Evolutionary conservation across 495 filamentous ascomycete genomes (phyloP).

Genomic region (Aspergillus ellipticus): DNA sequence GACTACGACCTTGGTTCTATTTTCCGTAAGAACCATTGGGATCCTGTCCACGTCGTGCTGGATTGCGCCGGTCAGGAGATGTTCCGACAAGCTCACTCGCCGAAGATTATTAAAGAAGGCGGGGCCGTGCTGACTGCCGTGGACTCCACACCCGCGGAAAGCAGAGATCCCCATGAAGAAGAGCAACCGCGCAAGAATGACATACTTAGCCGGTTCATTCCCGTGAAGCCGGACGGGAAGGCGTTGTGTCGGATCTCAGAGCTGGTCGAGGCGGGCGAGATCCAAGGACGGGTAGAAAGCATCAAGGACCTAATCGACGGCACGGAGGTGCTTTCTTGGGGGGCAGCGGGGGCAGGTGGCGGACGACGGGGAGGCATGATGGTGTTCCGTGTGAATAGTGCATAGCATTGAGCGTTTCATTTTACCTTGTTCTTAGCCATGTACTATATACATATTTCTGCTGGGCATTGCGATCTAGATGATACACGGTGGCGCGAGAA

Average conservation of each 20-base stretch:
- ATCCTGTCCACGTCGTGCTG: slow-evolving; percentile 38
- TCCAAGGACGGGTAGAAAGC: slow-evolving; percentile 31
- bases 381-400: slow-evolving; percentile 32
- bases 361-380: slow-evolving; percentile 29
- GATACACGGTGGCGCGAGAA: neutral
- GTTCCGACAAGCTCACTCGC: slow-evolving; percentile 32
- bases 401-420: slow-evolving; percentile 3
- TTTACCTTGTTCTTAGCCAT: neutral
- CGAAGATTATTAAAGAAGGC: slow-evolving; percentile 29
- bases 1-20: slow-evolving; percentile 26
- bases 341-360: slow-evolving; percentile 25
- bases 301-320: slow-evolving; percentile 31
- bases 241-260: slow-evolving; percentile 29
- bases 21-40: slow-evolving; percentile 32
- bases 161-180: slow-evolving; percentile 7
- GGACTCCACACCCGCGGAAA: slow-evolving; percentile 24
- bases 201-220: slow-evolving; percentile 34
- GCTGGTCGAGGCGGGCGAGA: slow-evolving; percentile 30
- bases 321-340: slow-evolving; percentile 26
- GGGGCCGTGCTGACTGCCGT: slow-evolving; percentile 38
- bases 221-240: slow-evolving; percentile 33
- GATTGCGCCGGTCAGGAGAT: slow-evolving; percentile 35
- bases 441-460: neutral
- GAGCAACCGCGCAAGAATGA: slow-evolving; percentile 19
- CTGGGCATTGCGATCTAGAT: neutral